These are phyloP conservation scores for Podaxis mareebaensis DNA, from an alignment of 768 basidiomycete genomes.

Conservation along the genomic window DNA sequence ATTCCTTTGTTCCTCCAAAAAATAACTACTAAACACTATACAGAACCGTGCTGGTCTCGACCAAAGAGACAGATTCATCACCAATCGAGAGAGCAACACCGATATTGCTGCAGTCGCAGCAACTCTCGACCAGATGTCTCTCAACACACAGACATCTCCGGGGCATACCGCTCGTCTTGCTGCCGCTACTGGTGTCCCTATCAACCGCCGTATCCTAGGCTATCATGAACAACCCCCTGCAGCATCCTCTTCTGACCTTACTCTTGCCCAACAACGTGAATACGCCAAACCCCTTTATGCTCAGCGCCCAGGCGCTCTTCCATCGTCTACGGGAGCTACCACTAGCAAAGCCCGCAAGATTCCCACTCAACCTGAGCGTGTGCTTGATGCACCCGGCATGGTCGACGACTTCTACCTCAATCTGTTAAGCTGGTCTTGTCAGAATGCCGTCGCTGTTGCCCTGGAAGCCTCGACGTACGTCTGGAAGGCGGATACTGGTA, in stretches of 20 bases:
- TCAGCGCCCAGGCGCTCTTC: constrained; percentile 58
- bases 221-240: constrained; percentile 87
- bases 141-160: constrained; percentile 65
- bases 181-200: constrained; percentile 71
- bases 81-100: constrained; percentile 44
- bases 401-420: constrained; percentile 98
- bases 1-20: constrained; percentile 16
- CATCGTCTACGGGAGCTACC: constrained; percentile 61
- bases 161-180: constrained; percentile 79
- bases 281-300: constrained; percentile 76
- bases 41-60: constrained; percentile 47
- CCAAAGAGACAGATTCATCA: constrained; percentile 73
- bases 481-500: constrained; percentile 90
- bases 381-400: constrained; percentile 92
- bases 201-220: constrained; percentile 81
- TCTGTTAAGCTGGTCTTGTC: constrained; percentile 83
- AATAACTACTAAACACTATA: constrained; percentile 9
- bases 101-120: constrained; percentile 49
- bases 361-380: constrained; percentile 85
- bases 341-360: constrained; percentile 81
- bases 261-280: constrained; percentile 75
- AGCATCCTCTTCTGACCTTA: constrained; percentile 70
- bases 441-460: constrained; percentile 88
- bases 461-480: constrained; percentile 86
- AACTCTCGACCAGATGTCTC: constrained; percentile 62